These are phyloP conservation scores for Neurospora tetrasperma DNA, from an alignment of 495 filamentous ascomycete genomes.

Conservation along the genomic window DNA sequence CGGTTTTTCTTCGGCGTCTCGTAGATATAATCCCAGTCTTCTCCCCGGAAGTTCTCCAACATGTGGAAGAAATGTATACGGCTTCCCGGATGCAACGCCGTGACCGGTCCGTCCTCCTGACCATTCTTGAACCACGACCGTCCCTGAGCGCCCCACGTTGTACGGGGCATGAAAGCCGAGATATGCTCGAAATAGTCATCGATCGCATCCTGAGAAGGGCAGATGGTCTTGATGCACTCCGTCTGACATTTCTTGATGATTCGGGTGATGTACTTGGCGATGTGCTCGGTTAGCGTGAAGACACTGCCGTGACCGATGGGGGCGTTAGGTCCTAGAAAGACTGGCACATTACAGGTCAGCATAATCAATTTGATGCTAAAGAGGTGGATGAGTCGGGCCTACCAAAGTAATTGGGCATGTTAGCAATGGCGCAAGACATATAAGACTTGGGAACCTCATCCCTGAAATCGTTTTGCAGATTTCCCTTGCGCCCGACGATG, in stretches of 20 bases:
- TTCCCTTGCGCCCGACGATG: constrained; percentile 43
- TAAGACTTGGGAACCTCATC: constrained; percentile 31
- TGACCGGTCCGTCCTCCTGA: constrained; percentile 33
- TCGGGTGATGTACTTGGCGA: constrained; percentile 34
- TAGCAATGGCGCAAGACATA: constrained; percentile 35
- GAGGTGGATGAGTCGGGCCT: constrained; percentile 7
- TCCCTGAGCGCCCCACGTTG: constrained; percentile 33
- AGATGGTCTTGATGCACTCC: constrained; percentile 31
- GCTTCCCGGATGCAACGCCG: constrained; percentile 39
- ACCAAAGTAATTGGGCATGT: constrained; percentile 42
- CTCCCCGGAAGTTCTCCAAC: constrained; percentile 35
- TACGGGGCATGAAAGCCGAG: constrained; percentile 37
- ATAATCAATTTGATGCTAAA: not conserved
- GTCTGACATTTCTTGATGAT: constrained; percentile 36
- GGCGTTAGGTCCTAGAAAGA: constrained; percentile 38
- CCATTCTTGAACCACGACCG: constrained; percentile 43
- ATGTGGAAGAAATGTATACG: constrained; percentile 44
- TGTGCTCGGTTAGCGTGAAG: constrained; percentile 37
- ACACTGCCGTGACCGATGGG: constrained; percentile 41
- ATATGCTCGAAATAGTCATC: constrained; percentile 38
- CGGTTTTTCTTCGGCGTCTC: constrained; percentile 25
- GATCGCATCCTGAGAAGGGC: constrained; percentile 30
- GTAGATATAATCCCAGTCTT: constrained; percentile 41
- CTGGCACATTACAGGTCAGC: constrained; percentile 20
- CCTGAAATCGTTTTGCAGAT: constrained; percentile 33